Base-by-base conservation (phyloP, 2,329 filamentous ascomycete genomes). In the Xylaria sp. region DNA sequence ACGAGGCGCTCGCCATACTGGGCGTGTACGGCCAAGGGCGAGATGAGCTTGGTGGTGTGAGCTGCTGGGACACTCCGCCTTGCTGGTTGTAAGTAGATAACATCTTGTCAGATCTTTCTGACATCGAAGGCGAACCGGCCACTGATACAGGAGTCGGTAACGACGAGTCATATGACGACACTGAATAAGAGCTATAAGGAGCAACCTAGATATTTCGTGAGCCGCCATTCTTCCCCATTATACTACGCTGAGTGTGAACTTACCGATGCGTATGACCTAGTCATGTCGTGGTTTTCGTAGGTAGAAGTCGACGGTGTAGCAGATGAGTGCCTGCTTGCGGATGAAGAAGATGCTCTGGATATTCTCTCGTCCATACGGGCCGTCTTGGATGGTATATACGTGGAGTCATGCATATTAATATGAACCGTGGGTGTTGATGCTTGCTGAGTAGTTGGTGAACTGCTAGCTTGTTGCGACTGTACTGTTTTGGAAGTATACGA, bases 131-230 rank as follows among this genome's bases (percentile, higher is more conserved):
- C 36, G 85, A 87, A 32, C 78, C 81, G 63, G 80, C 79, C 56
- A 79, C 79, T 55, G 85, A 86, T n/a, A 82, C 81, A 30, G 86
- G 85, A n/a, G 85, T 86, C 57, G 85, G 77, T 63, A 87, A 78
- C 52, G 78, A 80, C 43, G 81, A 75, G 70, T 85, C 83, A 77
- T 80, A 82, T 69, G 74, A 75, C 61, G 71, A 74, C 63, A 73
- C 73, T 15, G 80, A 73, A 56, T 80, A 79, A 60, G 78, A 76
- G 75, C 77, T 79, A 74, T 81, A 81, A 18, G 78, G 77, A 48
- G 69, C 36, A 43, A 52, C 56, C 70, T 71, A 20, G 20, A 46
- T 45, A 13, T 18, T 41, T 32, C 15, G 50, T 71, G 13, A 71
- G 67, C 23, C 15, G 45, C 23, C 28, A 41, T 57, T 30, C 41